A percentile compares a stretch with the other conserved stretches of the same genome.
These are phyloP conservation scores for Hypocreales sp. DNA, from an alignment of 2,329 filamentous ascomycete genomes.

Conservation along the genomic window DNA sequence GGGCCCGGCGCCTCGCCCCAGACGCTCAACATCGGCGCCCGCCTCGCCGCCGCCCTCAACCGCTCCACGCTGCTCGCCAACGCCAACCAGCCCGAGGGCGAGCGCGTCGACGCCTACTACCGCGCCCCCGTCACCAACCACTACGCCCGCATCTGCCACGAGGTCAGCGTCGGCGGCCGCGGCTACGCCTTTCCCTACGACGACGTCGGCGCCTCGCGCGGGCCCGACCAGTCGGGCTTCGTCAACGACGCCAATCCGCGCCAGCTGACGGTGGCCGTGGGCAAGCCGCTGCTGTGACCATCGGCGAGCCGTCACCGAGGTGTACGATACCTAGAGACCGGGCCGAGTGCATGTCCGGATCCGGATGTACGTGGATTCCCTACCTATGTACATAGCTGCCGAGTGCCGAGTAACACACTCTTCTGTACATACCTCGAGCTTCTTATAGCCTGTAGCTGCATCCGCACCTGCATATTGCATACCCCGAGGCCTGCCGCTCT, in stretches of 20 bases:
- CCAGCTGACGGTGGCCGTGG: conserved; percentile 40
- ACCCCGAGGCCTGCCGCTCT: too few relatives aligned
- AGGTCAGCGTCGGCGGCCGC: conserved; percentile 37
- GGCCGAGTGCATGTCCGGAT: too few relatives aligned
- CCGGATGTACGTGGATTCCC: too few relatives aligned
- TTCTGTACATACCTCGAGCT: too few relatives aligned
- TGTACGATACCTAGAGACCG: too few relatives aligned
- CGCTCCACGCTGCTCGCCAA: conserved; percentile 48
- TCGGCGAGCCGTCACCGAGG: too few relatives aligned
- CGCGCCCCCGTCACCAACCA: conserved; percentile 42
- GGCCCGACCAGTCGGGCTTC: conserved; percentile 45
- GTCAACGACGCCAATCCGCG: conserved; percentile 40
- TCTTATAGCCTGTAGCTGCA: too few relatives aligned
- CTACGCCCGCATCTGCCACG: conserved; percentile 50
- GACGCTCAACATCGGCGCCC: conserved; percentile 50
- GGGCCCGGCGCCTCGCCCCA: conserved; percentile 24
- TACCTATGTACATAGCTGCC: too few relatives aligned
- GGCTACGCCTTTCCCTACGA: conserved; percentile 63
- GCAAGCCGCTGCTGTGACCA: conserved; percentile 21
- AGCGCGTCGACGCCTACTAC: conserved; percentile 36
- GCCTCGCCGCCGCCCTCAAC: conserved; percentile 64
- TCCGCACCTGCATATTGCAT: too few relatives aligned
- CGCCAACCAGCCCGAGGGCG: conserved; percentile 34
- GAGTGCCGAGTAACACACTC: too few relatives aligned
- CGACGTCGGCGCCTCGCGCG: conserved; percentile 42